Conservation (phyloP, 129 eudicot species). For the Helianthus tuberosus region DNA sequence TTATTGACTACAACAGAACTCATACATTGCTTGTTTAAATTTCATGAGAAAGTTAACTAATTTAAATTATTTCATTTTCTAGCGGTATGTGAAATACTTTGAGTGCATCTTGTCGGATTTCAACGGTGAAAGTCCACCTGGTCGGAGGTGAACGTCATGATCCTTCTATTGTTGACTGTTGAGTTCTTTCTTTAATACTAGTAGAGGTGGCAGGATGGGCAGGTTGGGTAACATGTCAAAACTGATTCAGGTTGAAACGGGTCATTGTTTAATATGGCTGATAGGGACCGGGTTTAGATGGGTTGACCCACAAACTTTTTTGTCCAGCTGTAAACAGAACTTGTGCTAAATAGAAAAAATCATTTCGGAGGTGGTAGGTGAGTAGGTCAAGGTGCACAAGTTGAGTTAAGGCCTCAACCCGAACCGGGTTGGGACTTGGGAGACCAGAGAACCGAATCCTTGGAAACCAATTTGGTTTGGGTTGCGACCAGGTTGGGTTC, state of each 20-base stretch:
- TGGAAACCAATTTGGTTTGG: too few relatives aligned
- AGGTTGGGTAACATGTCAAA: background rate
- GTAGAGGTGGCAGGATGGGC: too few relatives aligned
- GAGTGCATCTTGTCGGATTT: conserved; percentile 63
- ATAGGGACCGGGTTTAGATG: background rate
- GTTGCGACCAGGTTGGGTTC: too few relatives aligned
- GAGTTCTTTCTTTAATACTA: too few relatives aligned
- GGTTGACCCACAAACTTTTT: background rate
- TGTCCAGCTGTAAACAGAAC: background rate
- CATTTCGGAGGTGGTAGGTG: background rate
- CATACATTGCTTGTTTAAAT: background rate
- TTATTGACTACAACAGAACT: conserved; percentile 27
- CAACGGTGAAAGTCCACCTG: conserved; percentile 77
- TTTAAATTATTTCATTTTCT: conserved; percentile 15
- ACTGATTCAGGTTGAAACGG: background rate
- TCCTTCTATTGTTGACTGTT: conserved; percentile 19
- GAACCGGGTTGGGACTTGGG: too few relatives aligned
- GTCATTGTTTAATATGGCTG: background rate
- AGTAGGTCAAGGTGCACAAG: too few relatives aligned
- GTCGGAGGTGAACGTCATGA: conserved; percentile 66
- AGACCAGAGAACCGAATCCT: too few relatives aligned
- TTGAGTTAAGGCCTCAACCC: too few relatives aligned
- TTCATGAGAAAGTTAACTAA: conserved; percentile 22
- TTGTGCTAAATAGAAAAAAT: background rate
- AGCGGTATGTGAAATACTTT: conserved; percentile 96